phyloP scores from a whole-genome alignment of 2,329 filamentous ascomycete genomes.

The Metarhizium robertsii region DNA sequence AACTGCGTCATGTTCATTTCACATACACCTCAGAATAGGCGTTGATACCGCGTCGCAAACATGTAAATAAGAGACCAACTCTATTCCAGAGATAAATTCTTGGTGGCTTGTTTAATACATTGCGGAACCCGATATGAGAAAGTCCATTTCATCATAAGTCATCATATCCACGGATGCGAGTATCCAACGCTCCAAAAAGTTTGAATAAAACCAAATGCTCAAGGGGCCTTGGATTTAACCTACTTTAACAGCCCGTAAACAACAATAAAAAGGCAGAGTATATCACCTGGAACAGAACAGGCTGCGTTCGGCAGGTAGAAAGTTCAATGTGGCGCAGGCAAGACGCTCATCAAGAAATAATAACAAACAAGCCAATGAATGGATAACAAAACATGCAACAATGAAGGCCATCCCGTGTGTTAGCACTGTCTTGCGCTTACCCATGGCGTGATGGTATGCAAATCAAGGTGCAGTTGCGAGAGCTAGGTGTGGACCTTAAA shows the following conservation, averaged over 20 bases:
- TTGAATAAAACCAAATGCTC: not conserved
- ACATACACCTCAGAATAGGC: not conserved
- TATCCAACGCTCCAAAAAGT: not conserved
- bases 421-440: too few relatives aligned
- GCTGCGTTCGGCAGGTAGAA: not conserved
- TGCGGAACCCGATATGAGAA: not conserved
- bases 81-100: not conserved
- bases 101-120: not conserved
- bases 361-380: not conserved
- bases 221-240: not conserved
- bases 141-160: not conserved
- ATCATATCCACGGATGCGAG: not conserved
- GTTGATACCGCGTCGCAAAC: not conserved
- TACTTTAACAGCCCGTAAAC: not conserved
- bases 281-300: not conserved
- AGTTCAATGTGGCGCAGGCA: not conserved
- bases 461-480: not conserved
- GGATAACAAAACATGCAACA: not conserved
- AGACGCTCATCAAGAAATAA: not conserved
- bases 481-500: not conserved
- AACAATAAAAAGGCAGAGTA: not conserved
- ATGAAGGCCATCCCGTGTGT: not conserved
- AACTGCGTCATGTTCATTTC: not conserved
- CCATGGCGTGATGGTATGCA: not conserved
- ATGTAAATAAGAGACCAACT: not conserved